These are phyloP conservation scores for Tephrocybe rancida DNA, from an alignment of 768 basidiomycete genomes.

Conservation along the genomic window DNA sequence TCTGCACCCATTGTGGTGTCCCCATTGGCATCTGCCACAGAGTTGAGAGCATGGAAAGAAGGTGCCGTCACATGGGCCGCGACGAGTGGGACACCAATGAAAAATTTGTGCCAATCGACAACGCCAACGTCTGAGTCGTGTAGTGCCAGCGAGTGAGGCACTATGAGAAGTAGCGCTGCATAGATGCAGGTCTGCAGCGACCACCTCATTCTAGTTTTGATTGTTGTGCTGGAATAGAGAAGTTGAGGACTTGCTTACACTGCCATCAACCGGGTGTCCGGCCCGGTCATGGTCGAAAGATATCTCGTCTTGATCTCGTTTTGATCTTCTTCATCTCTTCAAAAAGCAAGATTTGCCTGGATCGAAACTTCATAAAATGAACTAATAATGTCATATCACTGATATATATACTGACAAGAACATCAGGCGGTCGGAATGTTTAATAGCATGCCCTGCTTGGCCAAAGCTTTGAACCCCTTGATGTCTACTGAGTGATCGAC, in stretches of 20 bases:
- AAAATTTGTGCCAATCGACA: conserved; percentile 85
- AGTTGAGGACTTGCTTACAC: too few relatives aligned
- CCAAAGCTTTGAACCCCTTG: not conserved
- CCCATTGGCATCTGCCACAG: not conserved
- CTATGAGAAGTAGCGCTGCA: conserved; percentile 7
- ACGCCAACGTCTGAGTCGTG: conserved; percentile 78
- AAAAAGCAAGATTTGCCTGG: too few relatives aligned
- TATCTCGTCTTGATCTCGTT: too few relatives aligned
- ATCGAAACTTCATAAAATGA: too few relatives aligned
- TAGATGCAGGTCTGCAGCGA: conserved; percentile 6
- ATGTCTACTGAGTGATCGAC: not conserved
- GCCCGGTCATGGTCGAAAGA: too few relatives aligned
- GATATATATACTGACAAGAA: too few relatives aligned
- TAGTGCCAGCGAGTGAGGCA: conserved; percentile 41
- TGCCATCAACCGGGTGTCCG: too few relatives aligned
- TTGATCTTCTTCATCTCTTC: too few relatives aligned
- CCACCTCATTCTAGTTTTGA: conserved; percentile 16
- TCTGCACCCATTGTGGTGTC: conserved; percentile 24
- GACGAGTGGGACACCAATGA: conserved; percentile 72
- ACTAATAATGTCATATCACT: too few relatives aligned
- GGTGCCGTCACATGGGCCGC: conserved; percentile 57
- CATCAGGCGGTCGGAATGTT: too few relatives aligned
- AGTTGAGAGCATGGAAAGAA: conserved; percentile 47
- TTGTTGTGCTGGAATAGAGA: too few relatives aligned
- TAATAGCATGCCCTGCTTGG: not conserved